Conservation (phyloP, 805 yeast genomes). For the Lipomyces orientalis region DNA sequence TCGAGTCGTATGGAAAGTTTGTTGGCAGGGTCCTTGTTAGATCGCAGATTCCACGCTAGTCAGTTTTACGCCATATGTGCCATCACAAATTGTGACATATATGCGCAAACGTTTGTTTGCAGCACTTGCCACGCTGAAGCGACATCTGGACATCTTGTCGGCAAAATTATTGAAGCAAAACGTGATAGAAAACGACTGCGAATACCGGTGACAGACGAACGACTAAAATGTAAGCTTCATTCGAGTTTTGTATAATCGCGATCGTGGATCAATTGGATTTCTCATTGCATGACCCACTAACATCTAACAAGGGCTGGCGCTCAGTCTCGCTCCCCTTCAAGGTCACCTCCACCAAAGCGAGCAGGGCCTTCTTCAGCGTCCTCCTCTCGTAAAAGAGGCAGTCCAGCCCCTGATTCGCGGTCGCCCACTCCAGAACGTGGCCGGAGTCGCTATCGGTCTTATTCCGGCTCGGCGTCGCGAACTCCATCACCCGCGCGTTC, state of each 20-base stretch:
- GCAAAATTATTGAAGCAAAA: not conserved
- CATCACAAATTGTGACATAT: not conserved
- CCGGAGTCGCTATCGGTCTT: conserved; percentile 5
- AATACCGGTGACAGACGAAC: not conserved
- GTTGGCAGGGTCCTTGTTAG: not conserved
- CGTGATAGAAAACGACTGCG: not conserved
- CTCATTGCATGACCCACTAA: not conserved
- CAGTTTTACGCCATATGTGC: not conserved
- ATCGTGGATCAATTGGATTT: not conserved
- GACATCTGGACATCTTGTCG: not conserved
- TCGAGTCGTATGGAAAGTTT: not conserved
- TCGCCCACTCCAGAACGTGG: conserved; percentile 10
- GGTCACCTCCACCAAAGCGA: conserved; percentile 5
- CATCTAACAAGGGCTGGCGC: not conserved
- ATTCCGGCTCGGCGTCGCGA: not conserved
- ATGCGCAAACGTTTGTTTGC: not conserved
- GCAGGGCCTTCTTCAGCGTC: not conserved
- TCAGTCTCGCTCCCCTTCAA: conserved; percentile 10
- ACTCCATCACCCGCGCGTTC: not conserved
- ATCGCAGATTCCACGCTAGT: not conserved
- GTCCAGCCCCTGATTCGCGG: not conserved
- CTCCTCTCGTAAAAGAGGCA: not conserved
- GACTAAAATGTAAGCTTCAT: not conserved
- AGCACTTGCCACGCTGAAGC: no score
- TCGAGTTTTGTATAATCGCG: not conserved